Evolutionary conservation across 306 rosid genomes (phyloP), one percentile per base, ranked within the genome.

Genomic region (Pterocarpus macrocarpus): DNA sequence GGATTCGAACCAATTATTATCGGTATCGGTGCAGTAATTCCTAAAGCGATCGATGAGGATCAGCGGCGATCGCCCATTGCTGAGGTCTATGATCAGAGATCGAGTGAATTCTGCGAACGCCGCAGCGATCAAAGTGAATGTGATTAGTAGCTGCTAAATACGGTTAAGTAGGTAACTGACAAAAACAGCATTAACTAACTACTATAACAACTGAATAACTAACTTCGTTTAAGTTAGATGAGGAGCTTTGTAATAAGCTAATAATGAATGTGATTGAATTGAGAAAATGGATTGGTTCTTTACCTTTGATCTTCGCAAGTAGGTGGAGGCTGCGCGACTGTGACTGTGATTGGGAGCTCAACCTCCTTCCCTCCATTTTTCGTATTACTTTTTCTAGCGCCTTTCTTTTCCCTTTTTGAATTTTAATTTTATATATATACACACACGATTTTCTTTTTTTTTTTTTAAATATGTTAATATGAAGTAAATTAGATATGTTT

Each of bases 281-380:
- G 36, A 50, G 66, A 56, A 34, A 38, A 34, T 55, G 11, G 28
- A 47, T 65, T 3, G 3, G 9, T 44, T 36, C 33, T 16, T 34
- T 4, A 92, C 97, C 96, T 88, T 81, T 91, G 85, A 95, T 90
- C 79, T 83, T 90, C 15, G 64, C 38, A 11, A 89, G 85, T 36
- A 91, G 44, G 61, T 78, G 82, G 63, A 73, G 12, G 11, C 73
- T 86, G 52, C 73, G 73, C 28, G 36, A 22, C 52, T 75, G 72
- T 53, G 69, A 2, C 55, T 71, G 52, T 43, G 89, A 79, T 73
- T 71, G 80, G 13, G 88, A 71, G 45, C 71, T 81, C 81, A 59
- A 75, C 22, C 34, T 65, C 77, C 78, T 90, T 89, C 95, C 97
- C 97, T 86, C 94, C 97, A 91, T 90, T 80, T 81, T 64, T 55